Percentiles rank a stretch among this genome's conserved stretches.
Conservation (phyloP, 164 flowering plant species). For the Taxillus chinensis region DNA sequence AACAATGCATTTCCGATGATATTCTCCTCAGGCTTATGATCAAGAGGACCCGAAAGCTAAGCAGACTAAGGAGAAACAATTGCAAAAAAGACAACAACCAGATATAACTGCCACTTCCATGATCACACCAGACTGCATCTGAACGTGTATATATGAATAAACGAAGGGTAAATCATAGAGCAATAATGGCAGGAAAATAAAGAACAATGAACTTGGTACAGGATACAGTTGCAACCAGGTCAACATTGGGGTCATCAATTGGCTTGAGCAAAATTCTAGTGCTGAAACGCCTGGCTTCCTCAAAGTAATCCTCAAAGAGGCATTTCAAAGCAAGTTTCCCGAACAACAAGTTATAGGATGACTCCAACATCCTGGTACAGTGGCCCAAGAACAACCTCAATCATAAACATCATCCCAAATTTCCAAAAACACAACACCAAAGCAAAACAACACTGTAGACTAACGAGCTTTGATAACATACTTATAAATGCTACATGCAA, state of each 20-base stretch:
- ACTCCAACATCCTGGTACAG: slow-evolving; percentile 79
- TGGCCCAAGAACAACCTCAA: not conserved
- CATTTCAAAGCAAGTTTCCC: slow-evolving; percentile 83
- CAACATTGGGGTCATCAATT: slow-evolving; percentile 86
- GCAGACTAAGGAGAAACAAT: slow-evolving; percentile 27
- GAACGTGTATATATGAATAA: no score
- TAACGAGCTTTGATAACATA: no score
- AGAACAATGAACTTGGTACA: no score
- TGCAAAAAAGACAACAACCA: not conserved
- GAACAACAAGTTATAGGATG: slow-evolving; percentile 72
- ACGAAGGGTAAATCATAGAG: no score
- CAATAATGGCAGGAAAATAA: no score
- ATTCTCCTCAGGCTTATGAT: slow-evolving; percentile 48
- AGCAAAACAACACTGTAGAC: no score
- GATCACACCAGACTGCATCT: no score
- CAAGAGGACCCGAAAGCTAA: slow-evolving; percentile 72
- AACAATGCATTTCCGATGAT: slow-evolving; percentile 67
- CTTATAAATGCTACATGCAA: no score
- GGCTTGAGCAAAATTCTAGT: slow-evolving; percentile 85
- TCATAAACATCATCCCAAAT: not conserved
- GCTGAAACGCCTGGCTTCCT: slow-evolving; percentile 59
- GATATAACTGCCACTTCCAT: no score
- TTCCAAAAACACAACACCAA: not conserved
- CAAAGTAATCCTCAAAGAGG: slow-evolving; percentile 91
- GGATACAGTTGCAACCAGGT: slow-evolving; percentile 85